Percentiles rank a stretch among this genome's conserved stretches.
Evolutionary conservation across 1,284 basidiomycete genomes (phyloP).

Genomic region (Marasmius tenuissimus): DNA sequence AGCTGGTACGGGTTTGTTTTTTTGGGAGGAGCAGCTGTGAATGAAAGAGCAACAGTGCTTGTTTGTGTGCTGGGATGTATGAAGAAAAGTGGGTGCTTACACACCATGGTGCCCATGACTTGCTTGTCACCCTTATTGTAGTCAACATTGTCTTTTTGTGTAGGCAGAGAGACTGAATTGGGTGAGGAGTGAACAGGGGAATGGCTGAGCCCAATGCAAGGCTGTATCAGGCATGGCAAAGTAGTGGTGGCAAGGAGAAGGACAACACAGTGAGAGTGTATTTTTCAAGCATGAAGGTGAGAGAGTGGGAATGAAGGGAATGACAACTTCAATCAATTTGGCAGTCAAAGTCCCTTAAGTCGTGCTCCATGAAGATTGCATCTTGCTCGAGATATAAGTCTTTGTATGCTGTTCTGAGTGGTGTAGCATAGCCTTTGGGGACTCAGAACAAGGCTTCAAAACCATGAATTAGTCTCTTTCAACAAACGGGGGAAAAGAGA

Average conservation of each 20-base stretch:
- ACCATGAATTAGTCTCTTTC: too few species aligned
- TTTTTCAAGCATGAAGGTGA: background rate
- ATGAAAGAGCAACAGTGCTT: constrained; percentile 79
- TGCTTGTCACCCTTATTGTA: constrained; percentile 93
- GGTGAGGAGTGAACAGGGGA: constrained; percentile 78
- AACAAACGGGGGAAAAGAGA: too few species aligned
- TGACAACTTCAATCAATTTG: too few species aligned
- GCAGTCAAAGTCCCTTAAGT: too few species aligned
- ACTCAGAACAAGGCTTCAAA: too few species aligned
- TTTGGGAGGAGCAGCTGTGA: constrained; percentile 44
- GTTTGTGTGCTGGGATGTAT: constrained; percentile 85
- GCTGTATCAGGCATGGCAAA: background rate
- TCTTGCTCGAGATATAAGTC: too few species aligned
- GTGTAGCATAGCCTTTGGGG: too few species aligned
- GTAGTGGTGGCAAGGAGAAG: background rate
- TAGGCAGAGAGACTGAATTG: constrained; percentile 98
- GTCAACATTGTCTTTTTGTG: constrained; percentile 90
- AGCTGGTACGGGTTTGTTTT: constrained; percentile 51
- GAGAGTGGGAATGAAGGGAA: too few species aligned
- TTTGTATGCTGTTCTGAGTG: too few species aligned
- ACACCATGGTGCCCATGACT: constrained; percentile 81
- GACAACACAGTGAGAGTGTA: background rate
- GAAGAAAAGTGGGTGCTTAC: constrained; percentile 98
- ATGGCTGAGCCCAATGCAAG: constrained; percentile 55
- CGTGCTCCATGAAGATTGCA: too few species aligned